phyloP scores from a whole-genome alignment of 208 protist species.

The Endotrypanum monterogeii region DNA sequence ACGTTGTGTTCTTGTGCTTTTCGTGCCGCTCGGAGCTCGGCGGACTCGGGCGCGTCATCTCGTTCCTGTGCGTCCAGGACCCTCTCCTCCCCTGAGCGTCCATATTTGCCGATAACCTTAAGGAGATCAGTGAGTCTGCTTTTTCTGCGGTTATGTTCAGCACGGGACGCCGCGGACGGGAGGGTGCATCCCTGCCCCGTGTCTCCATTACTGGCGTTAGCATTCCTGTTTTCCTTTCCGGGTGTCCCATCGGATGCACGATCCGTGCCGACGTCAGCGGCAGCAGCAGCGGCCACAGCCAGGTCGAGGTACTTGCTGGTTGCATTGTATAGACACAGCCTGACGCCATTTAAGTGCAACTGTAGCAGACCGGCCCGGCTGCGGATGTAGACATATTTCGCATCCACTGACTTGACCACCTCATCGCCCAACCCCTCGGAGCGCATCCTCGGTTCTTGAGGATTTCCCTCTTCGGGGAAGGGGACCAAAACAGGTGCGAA shows the following conservation, averaged over 20 bases:
- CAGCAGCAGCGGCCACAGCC: slow-evolving; percentile 10
- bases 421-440: slow-evolving; percentile 32
- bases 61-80: slow-evolving; percentile 26
- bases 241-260: neutral
- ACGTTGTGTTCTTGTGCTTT: slow-evolving; percentile 54
- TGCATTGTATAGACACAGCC: slow-evolving; percentile 81
- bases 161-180: neutral
- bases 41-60: slow-evolving; percentile 20
- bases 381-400: slow-evolving; percentile 54
- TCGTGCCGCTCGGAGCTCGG: slow-evolving; percentile 34
- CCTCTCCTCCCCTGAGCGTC: slow-evolving; percentile 11
- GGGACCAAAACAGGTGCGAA: slow-evolving; percentile 11
- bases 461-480: slow-evolving; percentile 1
- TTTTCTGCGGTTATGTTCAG: neutral
- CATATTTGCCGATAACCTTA: slow-evolving; percentile 14
- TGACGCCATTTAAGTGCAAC: slow-evolving; percentile 86
- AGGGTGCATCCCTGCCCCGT: neutral
- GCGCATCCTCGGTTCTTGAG: slow-evolving; percentile 12
- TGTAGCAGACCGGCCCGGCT: slow-evolving; percentile 58
- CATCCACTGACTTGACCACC: slow-evolving; percentile 63
- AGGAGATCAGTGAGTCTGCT: neutral
- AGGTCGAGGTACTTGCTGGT: slow-evolving; percentile 80
- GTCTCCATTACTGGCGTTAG: neutral
- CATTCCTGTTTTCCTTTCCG: slow-evolving; percentile 1
- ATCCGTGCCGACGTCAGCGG: neutral